phyloP scores from a whole-genome alignment of 495 filamentous ascomycete genomes.

The Neohortaea acidophila region DNA sequence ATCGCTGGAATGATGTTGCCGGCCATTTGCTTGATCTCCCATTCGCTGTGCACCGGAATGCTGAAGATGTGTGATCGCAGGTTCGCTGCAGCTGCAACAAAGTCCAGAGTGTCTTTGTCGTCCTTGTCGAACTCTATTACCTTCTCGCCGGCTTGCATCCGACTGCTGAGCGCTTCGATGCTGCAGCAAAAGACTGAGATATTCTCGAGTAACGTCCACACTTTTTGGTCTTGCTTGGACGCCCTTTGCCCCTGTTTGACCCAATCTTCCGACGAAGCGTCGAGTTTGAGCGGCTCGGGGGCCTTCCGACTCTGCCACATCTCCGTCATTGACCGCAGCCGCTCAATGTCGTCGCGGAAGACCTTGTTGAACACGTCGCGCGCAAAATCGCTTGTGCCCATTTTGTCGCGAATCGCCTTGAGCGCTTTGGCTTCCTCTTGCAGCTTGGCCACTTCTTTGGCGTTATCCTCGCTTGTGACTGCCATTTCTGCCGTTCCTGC shows the following conservation, averaged over 20 bases:
- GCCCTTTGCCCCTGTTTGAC: slow-evolving; percentile 37
- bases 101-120: slow-evolving; percentile 87
- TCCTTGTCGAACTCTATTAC: slow-evolving; percentile 91
- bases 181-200: slow-evolving; percentile 75
- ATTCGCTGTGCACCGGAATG: slow-evolving; percentile 78
- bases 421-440: slow-evolving; percentile 68
- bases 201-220: slow-evolving; percentile 74
- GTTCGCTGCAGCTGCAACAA: slow-evolving; percentile 82
- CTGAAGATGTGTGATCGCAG: slow-evolving; percentile 71
- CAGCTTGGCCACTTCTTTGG: slow-evolving; percentile 74
- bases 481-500: slow-evolving; percentile 62
- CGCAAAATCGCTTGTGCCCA: slow-evolving; percentile 66
- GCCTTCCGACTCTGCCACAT: slow-evolving; percentile 83
- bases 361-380: slow-evolving; percentile 83
- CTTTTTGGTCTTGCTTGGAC: slow-evolving; percentile 50
- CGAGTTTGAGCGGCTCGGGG: slow-evolving; percentile 58
- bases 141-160: slow-evolving; percentile 46
- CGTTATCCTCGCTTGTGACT: slow-evolving; percentile 63
- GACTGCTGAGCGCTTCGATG: slow-evolving; percentile 56
- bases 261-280: slow-evolving; percentile 24
- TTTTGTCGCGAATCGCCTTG: slow-evolving; percentile 64
- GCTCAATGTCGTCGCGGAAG: slow-evolving; percentile 69
- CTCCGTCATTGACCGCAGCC: slow-evolving; percentile 76
- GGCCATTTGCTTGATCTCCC: slow-evolving; percentile 98
- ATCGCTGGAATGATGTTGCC: slow-evolving; percentile 98